Base-by-base conservation (phyloP, 163 green algal species). In the Chlamydomonas reinhardtii region DNA sequence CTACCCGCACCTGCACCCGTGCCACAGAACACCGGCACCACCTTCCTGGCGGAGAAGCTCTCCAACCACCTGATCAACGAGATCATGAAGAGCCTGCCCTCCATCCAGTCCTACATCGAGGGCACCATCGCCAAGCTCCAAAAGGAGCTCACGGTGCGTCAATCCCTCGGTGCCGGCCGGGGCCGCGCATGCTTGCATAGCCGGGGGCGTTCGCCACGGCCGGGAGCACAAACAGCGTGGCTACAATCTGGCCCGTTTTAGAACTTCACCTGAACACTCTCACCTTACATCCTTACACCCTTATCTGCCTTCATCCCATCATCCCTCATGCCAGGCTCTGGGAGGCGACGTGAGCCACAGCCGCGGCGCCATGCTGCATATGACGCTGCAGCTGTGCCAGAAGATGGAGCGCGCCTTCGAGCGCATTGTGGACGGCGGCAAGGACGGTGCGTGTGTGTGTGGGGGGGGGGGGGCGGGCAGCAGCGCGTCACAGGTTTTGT, bases 291-390 rank as follows among this genome's bases (percentile, higher is more conserved):
- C n/a, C n/a, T n/a, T n/a, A n/a, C 39, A 48, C 39, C 39, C 39
- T 14, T 14, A 56, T 14, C 48, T 56, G 6, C 14, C 48, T 19
- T 56, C 48, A 20, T 17, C 48, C 48, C 48, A 19, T 56, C 48
- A 17, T 2, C 31, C 16, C 27, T n/a, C 32, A 9, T 82, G 95
- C 71, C 81, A 94, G 59, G 91, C 90, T 27, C 89, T 99, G 86
- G 97, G 97, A n/a, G 93, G 94, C 31, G 94, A 96, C 59, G 89
- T 96, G 34, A 94, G 91, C 34, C 93, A 91, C 78, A 95, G 91
- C 64, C 92, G 97, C 32, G 97, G 97, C 77, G 94, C 94, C 76
- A 98, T 99, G 97, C 90, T 99, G 82, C 96, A 99, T 91, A 93
- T 97, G 59, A 94, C 98, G 71, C 93, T 99, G n/a, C 95, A 93